Conservation (phyloP, 192 early-diverging fungal species). For the Coemansia reversa region DNA sequence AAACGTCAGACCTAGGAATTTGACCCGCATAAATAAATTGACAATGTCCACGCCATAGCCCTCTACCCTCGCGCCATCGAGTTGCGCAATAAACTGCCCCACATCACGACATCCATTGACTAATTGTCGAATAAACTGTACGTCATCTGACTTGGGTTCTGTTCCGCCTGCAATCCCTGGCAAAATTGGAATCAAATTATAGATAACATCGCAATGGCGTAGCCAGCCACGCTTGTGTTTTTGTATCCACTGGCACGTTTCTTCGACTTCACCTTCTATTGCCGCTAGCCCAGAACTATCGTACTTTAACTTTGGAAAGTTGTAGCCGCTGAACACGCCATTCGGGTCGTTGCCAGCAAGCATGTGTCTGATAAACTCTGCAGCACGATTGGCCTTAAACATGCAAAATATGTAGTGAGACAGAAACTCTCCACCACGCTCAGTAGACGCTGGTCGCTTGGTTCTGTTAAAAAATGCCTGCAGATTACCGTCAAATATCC, state of each 20-base stretch:
- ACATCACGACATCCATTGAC: conserved; percentile 13
- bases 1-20: conserved; percentile 43
- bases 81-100: conserved; percentile 15
- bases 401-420: conserved; percentile 12
- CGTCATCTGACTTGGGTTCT: conserved; percentile 10
- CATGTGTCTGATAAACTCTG: conserved; percentile 31
- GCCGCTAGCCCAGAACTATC: conserved; percentile 19
- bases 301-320: conserved; percentile 29
- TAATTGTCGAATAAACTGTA: conserved; percentile 18
- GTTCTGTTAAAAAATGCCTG: conserved; percentile 18
- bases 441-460: conserved; percentile 12
- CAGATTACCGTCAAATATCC: conserved; percentile 42
- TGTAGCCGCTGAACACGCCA: conserved; percentile 40
- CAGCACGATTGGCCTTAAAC: conserved; percentile 25
- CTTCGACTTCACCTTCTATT: conserved; percentile 30
- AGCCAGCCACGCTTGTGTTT: conserved; percentile 20
- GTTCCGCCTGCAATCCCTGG: conserved; percentile 11
- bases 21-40: conserved; percentile 46
- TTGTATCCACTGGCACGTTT: conserved; percentile 18
- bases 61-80: conserved; percentile 24
- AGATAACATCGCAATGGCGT: conserved; percentile 25
- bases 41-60: conserved; percentile 37
- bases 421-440: conserved; percentile 27
- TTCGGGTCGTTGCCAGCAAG: conserved; percentile 35
- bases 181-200: conserved; percentile 32